A percentile compares a stretch with the other conserved stretches of the same genome.
Conservation (phyloP, 2,329 filamentous ascomycete genomes). For the Zalaria obscura region DNA sequence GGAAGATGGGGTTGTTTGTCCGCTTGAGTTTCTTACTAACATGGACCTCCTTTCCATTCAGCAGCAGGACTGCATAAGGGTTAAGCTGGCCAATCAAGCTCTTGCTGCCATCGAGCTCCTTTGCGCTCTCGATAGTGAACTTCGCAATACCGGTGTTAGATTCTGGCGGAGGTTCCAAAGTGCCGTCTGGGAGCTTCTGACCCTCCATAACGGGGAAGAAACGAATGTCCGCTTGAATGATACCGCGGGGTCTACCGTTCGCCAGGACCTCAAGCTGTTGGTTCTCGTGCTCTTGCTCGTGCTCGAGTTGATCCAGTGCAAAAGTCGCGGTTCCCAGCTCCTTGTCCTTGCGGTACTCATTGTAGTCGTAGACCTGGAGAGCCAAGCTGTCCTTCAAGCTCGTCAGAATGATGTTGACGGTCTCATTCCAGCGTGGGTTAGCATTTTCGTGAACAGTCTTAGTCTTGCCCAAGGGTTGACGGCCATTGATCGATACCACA, state of each 20-base stretch:
- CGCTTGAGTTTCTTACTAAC: conserved; percentile 86
- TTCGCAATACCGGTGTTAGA: conserved; percentile 87
- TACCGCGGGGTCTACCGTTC: conserved; percentile 71
- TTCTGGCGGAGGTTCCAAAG: conserved; percentile 66
- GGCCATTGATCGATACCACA: conserved; percentile 69
- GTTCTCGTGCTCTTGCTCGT: conserved; percentile 66
- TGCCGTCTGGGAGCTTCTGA: conserved; percentile 60
- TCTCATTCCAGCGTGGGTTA: conserved; percentile 92
- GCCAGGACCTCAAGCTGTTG: conserved; percentile 70
- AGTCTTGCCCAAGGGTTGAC: conserved; percentile 69
- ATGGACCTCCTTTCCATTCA: conserved; percentile 88
- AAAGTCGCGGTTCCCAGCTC: conserved; percentile 83
- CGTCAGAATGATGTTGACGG: conserved; percentile 85
- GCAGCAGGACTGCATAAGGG: conserved; percentile 73
- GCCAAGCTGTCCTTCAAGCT: conserved; percentile 81
- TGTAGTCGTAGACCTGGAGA: conserved; percentile 78
- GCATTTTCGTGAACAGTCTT: conserved; percentile 75
- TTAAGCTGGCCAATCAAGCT: conserved; percentile 83
- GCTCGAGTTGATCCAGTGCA: conserved; percentile 66
- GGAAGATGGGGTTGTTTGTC: conserved; percentile 95
- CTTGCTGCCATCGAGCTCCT: conserved; percentile 86
- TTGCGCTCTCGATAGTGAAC: conserved; percentile 89
- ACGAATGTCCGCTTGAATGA: conserved; percentile 67
- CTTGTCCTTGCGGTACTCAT: conserved; percentile 93
- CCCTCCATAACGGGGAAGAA: conserved; percentile 89